Evolutionary conservation across 1,139 yeast species (phyloP), one percentile per base, ranked within the genome.

Genomic region (Candida glucosophila): DNA sequence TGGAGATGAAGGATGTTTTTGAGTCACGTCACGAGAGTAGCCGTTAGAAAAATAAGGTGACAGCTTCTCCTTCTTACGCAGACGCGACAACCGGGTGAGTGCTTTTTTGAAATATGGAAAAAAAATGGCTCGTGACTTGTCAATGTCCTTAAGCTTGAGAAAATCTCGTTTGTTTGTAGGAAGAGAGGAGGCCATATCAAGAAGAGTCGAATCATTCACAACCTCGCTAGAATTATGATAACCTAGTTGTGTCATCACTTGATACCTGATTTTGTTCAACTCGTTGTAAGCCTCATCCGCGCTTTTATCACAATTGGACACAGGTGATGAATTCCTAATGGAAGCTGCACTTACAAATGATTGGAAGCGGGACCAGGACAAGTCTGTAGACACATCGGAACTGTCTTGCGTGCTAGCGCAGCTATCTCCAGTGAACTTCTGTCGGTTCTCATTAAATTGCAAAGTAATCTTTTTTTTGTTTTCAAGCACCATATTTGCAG

Each of bases 111-210:
- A 75, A 35, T 56, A 51, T 19, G 50, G 49, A 40, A 67, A 78
- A 36, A 62, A 58, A 4, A 49, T 56, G 12, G 45, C 39, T 30
- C 71, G 74, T 7, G 49, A 58, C 20, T 49, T 49, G 9, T 49
- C 47, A 11, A 68, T 52, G 7, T 60, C 72, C 3, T 49, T 48
- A 17, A 74, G 41, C 25, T 49, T 51, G 5, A 56, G 48, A 44
- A 63, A 77, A 25, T 69, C 81, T n/a, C 44, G 47, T 29, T 66
- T 67, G 10, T 64, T 65, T 2, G 64, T 57, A 1, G 88, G 88
- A 17, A 78, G 47, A 22, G 52, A 54, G 12, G 49, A 43, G 0
- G 82, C 75, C 67, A 77, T 63, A 27, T 71, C 74, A 34, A 61
- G 63, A 26, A 78, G 43, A 0, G 75, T 54, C 1, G 47, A 49